phyloP scores from a whole-genome alignment of 345 rosid genomes.

The Anastatica hierochuntica region DNA sequence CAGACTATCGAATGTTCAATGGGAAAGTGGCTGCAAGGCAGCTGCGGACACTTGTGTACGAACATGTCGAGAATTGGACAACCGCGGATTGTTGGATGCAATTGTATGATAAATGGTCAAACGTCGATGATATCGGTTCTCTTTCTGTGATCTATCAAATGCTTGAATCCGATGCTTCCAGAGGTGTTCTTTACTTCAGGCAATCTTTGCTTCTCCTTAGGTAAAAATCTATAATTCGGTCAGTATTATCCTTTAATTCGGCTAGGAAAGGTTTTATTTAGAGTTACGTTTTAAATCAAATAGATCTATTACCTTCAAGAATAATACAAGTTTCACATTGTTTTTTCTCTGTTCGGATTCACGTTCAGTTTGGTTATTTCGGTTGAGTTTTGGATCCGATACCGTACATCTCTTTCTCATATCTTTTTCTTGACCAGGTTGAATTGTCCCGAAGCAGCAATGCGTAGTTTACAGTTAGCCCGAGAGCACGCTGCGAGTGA shows the following conservation, averaged over 20 bases:
- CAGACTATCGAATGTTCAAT: constrained; percentile 82
- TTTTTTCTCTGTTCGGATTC: too few relatives aligned
- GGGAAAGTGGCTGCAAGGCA: constrained; percentile 91
- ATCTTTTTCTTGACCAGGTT: constrained; percentile 39
- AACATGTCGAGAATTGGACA: constrained; percentile 86
- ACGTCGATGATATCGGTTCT: constrained; percentile 94
- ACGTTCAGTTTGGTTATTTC: too few relatives aligned
- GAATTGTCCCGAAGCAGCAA: constrained; percentile 93
- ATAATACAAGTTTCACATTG: too few relatives aligned
- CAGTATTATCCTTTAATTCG: too few relatives aligned
- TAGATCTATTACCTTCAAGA: too few relatives aligned
- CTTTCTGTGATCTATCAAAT: constrained; percentile 97
- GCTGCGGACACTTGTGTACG: constrained; percentile 77
- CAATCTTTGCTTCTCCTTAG: constrained; percentile 94
- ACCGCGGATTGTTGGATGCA: constrained; percentile 99
- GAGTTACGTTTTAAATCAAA: too few relatives aligned
- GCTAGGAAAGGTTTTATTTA: too few relatives aligned
- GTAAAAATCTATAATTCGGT: too few relatives aligned
- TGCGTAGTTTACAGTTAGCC: constrained; percentile 92
- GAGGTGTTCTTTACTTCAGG: constrained; percentile 85
- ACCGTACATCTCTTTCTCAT: neutral
- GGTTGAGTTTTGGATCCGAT: too few relatives aligned
- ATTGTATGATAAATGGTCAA: constrained; percentile 88
- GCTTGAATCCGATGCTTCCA: constrained; percentile 93
- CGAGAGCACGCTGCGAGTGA: constrained; percentile 78